Base-by-base conservation (phyloP, 1,284 basidiomycete species). In the Phlebopus sp. region DNA sequence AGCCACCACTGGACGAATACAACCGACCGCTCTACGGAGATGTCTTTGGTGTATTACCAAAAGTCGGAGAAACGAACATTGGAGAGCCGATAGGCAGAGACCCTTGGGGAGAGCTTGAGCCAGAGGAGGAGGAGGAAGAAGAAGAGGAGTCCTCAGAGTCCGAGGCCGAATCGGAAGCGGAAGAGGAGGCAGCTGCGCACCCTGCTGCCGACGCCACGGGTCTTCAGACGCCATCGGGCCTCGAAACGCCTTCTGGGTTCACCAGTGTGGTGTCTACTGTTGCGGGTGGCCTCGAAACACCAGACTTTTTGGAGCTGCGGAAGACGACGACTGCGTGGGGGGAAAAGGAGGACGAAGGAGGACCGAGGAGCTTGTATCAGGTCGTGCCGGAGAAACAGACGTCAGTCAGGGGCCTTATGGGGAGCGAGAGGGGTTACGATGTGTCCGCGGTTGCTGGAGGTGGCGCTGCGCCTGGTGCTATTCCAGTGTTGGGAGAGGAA, bases 1-100 rank as follows among this genome's bases (percentile, higher is more conserved):
- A 98, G 67, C 97, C 97, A n/a, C 96, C 97, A 13, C 77, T 98
- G 42, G 97, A 99, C 66, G 97, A 98, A 65, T 97, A 91, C 67
- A 97, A 97, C 60, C 84, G 95, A 56, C 96, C 97, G 2, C 69
- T 99, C 36, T 99, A 97, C 63, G 95, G 94, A 59, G 96, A 99
- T 67, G 96, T 98, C 17, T 96, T 98, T 67, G 95, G 94, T 57
- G 90, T 95, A 5, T 67, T 94, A 51, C 89, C 88, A 27, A 90
- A 85, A 68, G 82, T 82, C 29, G 78, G 74, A 9, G 88, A 92
- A 68, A 75, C 81, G 35, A 82, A 86, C 58, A 89, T 76, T 50
- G 86, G 85, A 9, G 89, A 90, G 59, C 88, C 90, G 1, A 75
- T 97, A 27, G 84, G 93, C 63, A 89, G 90, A 58, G 81, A 84